Percentiles rank a stretch among this genome's conserved stretches.
phyloP scores from a whole-genome alignment of 805 yeast species.

The Candida rishiriensis region DNA sequence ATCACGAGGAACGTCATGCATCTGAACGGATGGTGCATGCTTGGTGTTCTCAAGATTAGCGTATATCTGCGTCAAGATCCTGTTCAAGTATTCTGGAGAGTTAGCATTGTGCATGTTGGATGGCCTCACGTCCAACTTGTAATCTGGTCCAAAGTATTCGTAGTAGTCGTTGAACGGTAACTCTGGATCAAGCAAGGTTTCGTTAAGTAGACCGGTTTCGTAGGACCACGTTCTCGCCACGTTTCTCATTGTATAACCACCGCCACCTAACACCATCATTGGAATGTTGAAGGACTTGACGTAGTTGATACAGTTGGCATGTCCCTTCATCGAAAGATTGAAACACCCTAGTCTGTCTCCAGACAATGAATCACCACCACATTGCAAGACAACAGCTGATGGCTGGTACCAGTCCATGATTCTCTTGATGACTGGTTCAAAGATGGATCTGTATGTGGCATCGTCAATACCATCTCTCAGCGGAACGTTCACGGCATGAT shows the following conservation, averaged over 20 bases:
- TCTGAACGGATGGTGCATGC: constrained; percentile 95
- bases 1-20: constrained; percentile 85
- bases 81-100: constrained; percentile 85
- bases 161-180: constrained; percentile 93
- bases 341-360: constrained; percentile 96
- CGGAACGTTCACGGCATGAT: constrained; percentile 83
- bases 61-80: constrained; percentile 71
- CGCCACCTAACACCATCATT: constrained; percentile 93
- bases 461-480: constrained; percentile 93
- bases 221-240: constrained; percentile 94
- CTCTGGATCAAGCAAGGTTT: constrained; percentile 69
- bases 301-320: constrained; percentile 91
- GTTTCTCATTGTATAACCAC: constrained; percentile 97
- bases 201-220: constrained; percentile 85
- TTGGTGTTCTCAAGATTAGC: constrained; percentile 82
- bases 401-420: constrained; percentile 89
- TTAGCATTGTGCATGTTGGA: constrained; percentile 96
- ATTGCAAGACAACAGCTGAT: constrained; percentile 92
- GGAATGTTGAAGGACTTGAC: constrained; percentile 86
- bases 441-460: constrained; percentile 73
- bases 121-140: constrained; percentile 89
- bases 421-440: constrained; percentile 81
- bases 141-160: constrained; percentile 97
- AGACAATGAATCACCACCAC: constrained; percentile 96
- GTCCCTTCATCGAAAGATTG: constrained; percentile 88